Percentiles rank a stretch among this genome's conserved stretches.
Evolutionary conservation across 2,329 filamentous ascomycete species (phyloP).

Genomic region (Pseudogymnoascus sp.): DNA sequence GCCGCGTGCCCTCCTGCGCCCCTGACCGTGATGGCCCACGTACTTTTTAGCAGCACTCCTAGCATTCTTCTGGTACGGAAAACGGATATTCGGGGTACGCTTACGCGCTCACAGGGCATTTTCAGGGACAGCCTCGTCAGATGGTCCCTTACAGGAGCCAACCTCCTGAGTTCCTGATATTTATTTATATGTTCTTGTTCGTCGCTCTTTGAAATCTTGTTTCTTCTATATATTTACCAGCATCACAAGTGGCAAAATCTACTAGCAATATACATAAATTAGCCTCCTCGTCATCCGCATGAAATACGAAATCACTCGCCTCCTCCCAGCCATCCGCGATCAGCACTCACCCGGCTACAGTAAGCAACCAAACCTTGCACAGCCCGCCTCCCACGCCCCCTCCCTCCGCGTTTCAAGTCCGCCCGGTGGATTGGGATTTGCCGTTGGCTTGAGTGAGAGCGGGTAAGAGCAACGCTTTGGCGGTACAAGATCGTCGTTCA

Average conservation of each 20-base stretch:
- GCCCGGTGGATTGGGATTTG: background rate
- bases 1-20: background rate
- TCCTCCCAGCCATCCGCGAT: background rate
- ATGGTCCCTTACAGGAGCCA: background rate
- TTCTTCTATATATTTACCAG: background rate
- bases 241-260: background rate
- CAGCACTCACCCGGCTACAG: background rate
- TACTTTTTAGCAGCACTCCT: background rate
- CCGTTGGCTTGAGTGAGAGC: constrained; percentile 4
- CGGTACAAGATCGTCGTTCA: background rate
- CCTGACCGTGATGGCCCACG: background rate
- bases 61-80: background rate
- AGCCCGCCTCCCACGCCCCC: background rate
- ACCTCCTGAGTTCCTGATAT: background rate
- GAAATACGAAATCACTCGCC: constrained; percentile 2
- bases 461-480: constrained; percentile 1
- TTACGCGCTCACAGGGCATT: background rate
- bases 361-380: constrained; percentile 2
- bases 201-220: background rate
- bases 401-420: background rate
- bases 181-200: background rate
- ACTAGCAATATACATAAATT: background rate
- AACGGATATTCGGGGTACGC: background rate
- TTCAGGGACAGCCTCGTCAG: background rate
- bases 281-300: background rate